A percentile compares a stretch with the other conserved stretches of the same genome.
Conservation (phyloP, 2,329 filamentous ascomycete species). For the Pseudofabraea citricarpa region DNA sequence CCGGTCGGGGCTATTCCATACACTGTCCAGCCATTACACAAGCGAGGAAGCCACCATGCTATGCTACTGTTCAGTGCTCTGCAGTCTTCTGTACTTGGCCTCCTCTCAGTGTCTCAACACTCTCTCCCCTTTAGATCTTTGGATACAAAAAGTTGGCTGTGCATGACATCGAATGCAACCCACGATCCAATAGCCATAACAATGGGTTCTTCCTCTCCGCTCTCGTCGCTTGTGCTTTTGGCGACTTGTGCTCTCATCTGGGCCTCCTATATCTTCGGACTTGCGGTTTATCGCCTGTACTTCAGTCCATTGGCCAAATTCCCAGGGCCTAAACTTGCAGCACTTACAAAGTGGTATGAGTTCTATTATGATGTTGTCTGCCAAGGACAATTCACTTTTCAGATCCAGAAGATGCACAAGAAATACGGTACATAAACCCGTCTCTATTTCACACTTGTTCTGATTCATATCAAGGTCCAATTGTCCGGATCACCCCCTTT, state of each 20-base stretch:
- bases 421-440: slow-evolving; percentile 12
- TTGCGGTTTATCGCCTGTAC: slow-evolving; percentile 9
- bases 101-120: not conserved
- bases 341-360: slow-evolving; percentile 22
- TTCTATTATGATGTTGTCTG: slow-evolving; percentile 21
- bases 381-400: slow-evolving; percentile 13
- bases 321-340: slow-evolving; percentile 27
- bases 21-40: too few species aligned
- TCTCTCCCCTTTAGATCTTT: not conserved
- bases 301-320: slow-evolving; percentile 27
- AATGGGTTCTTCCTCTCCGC: not conserved
- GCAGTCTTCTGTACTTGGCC: too few species aligned
- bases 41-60: too few species aligned
- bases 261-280: not conserved
- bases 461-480: slow-evolving; percentile 20
- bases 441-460: not conserved
- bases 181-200: not conserved
- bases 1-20: too few species aligned
- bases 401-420: slow-evolving; percentile 14
- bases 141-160: not conserved
- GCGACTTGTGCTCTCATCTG: not conserved
- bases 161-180: not conserved
- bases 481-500: slow-evolving; percentile 26
- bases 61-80: too few species aligned
- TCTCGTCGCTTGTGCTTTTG: not conserved